phyloP scores from a whole-genome alignment of 306 rosid species.

The Cicer chorassanicum region DNA sequence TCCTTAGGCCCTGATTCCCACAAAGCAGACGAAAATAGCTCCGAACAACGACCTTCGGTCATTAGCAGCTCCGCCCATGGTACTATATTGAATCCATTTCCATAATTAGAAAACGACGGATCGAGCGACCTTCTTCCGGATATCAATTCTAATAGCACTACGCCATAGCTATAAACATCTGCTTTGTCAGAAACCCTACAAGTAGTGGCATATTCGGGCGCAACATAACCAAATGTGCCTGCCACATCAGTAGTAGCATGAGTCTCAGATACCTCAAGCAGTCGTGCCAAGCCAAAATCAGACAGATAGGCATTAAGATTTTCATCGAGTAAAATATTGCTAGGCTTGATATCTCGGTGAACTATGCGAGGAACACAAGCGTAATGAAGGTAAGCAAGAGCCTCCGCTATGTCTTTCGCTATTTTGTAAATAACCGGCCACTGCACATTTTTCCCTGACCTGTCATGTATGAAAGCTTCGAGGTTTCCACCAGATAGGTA shows the following conservation, averaged over 20 bases:
- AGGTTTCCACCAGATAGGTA: conserved; percentile 79
- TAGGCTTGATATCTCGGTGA: conserved; percentile 82
- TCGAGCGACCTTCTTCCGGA: conserved; percentile 73
- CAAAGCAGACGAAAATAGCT: conserved; percentile 53
- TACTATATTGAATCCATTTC: conserved; percentile 75
- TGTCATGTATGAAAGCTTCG: conserved; percentile 66
- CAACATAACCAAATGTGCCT: conserved; percentile 81
- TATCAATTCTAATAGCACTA: conserved; percentile 68
- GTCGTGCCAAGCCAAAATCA: conserved; percentile 74
- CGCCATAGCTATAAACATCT: conserved; percentile 76
- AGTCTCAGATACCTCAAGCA: conserved; percentile 71
- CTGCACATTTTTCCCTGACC: conserved; percentile 50
- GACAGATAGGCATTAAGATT: conserved; percentile 68
- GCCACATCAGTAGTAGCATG: conserved; percentile 82
- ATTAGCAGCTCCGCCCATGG: conserved; percentile 68
- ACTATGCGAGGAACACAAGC: conserved; percentile 73
- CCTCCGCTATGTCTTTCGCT: conserved; percentile 67
- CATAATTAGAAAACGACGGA: conserved; percentile 68
- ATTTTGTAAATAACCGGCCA: conserved; percentile 69
- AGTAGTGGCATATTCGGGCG: conserved; percentile 79
- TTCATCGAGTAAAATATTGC: conserved; percentile 73
- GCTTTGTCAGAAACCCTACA: conserved; percentile 76
- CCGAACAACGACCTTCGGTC: conserved; percentile 54
- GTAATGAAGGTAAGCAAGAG: conserved; percentile 72
- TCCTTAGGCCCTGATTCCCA: conserved; percentile 63